Percentiles rank a stretch among this genome's conserved stretches.
phyloP scores from a whole-genome alignment of 2,329 filamentous ascomycete genomes.

The Neospermospora avenae region DNA sequence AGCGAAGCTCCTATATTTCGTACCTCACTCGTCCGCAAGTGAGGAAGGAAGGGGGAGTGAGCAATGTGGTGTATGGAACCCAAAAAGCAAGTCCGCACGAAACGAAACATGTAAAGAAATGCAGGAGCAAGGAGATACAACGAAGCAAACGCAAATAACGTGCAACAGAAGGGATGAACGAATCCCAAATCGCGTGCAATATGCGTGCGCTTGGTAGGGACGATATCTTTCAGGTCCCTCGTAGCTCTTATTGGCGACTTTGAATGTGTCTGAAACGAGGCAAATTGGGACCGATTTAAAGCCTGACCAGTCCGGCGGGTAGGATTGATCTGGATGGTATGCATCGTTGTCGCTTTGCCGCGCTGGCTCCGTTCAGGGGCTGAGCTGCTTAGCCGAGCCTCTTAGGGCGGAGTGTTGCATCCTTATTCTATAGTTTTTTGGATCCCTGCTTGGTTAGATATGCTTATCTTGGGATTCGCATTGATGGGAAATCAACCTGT shows the following conservation, averaged over 20 bases:
- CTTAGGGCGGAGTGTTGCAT: constrained; percentile 1
- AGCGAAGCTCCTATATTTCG: neutral
- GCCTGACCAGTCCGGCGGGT: constrained; percentile 4
- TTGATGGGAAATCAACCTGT: no score
- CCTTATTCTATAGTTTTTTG: neutral
- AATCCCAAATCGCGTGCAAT: neutral
- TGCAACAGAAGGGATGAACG: neutral
- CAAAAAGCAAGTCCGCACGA: neutral
- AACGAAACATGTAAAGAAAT: neutral
- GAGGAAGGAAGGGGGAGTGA: neutral
- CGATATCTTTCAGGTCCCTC: neutral
- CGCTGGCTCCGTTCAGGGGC: neutral
- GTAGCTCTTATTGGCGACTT: neutral
- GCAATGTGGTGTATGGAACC: neutral
- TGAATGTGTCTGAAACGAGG: neutral
- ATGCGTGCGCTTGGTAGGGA: neutral
- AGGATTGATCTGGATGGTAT: neutral
- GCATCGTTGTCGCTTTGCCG: neutral
- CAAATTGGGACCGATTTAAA: neutral
- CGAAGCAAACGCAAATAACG: neutral
- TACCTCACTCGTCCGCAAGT: neutral
- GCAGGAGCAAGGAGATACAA: neutral
- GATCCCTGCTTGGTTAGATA: no score
- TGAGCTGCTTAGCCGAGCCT: neutral
- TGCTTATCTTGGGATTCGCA: no score